Conservation (phyloP, 2,329 filamentous ascomycete species). For the Paraconiothyrium sp. region DNA sequence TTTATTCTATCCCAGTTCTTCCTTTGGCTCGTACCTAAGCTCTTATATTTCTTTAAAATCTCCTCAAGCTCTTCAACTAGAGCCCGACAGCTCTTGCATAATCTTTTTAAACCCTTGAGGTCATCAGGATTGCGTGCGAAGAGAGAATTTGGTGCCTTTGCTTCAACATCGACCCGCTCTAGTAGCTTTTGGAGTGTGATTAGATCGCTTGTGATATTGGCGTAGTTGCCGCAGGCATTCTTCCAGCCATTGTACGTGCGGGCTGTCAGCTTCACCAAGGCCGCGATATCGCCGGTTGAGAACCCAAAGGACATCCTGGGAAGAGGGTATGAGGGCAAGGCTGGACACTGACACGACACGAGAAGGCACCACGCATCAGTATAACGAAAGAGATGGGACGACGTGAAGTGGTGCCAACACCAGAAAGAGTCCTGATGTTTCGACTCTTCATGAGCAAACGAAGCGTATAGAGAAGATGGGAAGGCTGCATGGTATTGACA, state of each 20-base stretch:
- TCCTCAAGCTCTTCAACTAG: neutral
- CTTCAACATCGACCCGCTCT: slow-evolving; percentile 12
- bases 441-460: no score
- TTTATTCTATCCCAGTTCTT: slow-evolving; percentile 17
- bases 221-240: slow-evolving; percentile 14
- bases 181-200: slow-evolving; percentile 7
- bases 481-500: no score
- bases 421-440: no score
- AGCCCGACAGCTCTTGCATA: neutral
- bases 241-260: slow-evolving; percentile 11
- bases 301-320: neutral
- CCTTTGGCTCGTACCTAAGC: slow-evolving; percentile 8
- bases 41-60: slow-evolving; percentile 13
- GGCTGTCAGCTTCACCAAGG: slow-evolving; percentile 1
- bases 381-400: no score
- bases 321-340: no score
- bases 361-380: no score
- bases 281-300: slow-evolving; percentile 10
- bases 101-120: neutral
- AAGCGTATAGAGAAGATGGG: no score
- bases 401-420: no score
- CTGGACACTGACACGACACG: no score
- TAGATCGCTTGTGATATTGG: slow-evolving; percentile 8
- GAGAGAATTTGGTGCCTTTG: slow-evolving; percentile 5
- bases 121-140: neutral